phyloP scores from a whole-genome alignment of 129 eudicot genomes.

The Erigeron canadensis region DNA sequence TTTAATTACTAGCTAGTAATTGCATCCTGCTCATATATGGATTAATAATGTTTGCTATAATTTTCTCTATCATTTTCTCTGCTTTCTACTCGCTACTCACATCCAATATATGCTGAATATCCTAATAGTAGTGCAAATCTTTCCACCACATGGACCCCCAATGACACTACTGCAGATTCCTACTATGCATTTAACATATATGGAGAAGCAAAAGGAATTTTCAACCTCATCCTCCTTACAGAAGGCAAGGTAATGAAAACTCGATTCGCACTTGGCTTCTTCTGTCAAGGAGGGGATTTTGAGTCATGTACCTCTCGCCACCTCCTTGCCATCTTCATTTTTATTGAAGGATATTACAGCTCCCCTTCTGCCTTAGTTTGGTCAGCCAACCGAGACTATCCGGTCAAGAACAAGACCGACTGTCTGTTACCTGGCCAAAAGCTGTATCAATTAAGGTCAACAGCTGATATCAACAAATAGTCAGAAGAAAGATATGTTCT shows the following conservation, averaged over 20 bases:
- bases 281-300: constrained; percentile 18
- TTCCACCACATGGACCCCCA: constrained; percentile 19
- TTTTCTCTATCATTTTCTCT: too few relatives aligned
- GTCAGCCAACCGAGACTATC: too few relatives aligned
- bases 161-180: background rate
- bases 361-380: background rate
- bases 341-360: background rate
- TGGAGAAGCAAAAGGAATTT: background rate
- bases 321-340: constrained; percentile 14
- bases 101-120: too few relatives aligned
- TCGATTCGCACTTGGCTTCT: constrained; percentile 21
- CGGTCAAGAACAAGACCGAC: constrained; percentile 31
- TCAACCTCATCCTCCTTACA: constrained; percentile 11
- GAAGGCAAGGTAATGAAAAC: constrained; percentile 1
- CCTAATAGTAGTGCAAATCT: constrained; percentile 25
- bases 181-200: too few relatives aligned
- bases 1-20: too few relatives aligned
- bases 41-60: too few relatives aligned
- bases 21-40: too few relatives aligned
- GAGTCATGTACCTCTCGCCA: constrained; percentile 2
- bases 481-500: constrained; percentile 9
- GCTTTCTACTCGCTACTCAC: too few relatives aligned
- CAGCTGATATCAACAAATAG: constrained; percentile 13
- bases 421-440: constrained; percentile 32
- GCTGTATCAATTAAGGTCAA: constrained; percentile 16